These are phyloP conservation scores for Xylaria sp. DNA, from an alignment of 2,329 filamentous ascomycete species.

Conservation along the genomic window DNA sequence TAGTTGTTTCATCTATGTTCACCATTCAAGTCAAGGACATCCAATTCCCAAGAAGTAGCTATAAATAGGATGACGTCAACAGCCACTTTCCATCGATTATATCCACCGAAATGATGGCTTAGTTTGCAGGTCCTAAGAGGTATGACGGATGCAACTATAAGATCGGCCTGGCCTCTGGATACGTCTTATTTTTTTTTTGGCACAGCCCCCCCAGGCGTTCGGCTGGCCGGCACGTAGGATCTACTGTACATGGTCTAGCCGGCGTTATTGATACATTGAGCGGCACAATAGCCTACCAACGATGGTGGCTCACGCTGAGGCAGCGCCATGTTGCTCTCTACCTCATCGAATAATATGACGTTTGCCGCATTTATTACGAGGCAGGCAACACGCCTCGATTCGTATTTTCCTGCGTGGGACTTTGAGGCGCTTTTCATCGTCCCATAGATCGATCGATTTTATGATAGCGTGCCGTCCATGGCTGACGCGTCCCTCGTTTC, in stretches of 20 bases:
- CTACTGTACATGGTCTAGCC: neutral
- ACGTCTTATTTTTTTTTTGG: neutral
- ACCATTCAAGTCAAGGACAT: neutral
- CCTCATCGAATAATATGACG: conserved; percentile 20
- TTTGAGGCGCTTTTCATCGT: neutral
- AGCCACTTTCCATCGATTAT: neutral
- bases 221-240: conserved; percentile 20
- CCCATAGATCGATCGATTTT: conserved; percentile 10
- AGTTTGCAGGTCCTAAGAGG: neutral
- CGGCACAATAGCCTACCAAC: neutral
- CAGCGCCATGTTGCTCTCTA: neutral
- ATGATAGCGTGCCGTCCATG: neutral
- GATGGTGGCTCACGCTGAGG: neutral
- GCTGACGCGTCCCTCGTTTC: neutral
- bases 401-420: conserved; percentile 5
- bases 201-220: neutral
- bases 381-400: neutral
- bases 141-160: conserved; percentile 11
- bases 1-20: neutral
- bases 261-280: neutral
- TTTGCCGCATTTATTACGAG: neutral
- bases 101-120: neutral
- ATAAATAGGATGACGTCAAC: conserved; percentile 16
- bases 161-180: neutral
- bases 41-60: neutral